Conservation (phyloP, 1,284 basidiomycete genomes). For the Ceratobasidium sp. region DNA sequence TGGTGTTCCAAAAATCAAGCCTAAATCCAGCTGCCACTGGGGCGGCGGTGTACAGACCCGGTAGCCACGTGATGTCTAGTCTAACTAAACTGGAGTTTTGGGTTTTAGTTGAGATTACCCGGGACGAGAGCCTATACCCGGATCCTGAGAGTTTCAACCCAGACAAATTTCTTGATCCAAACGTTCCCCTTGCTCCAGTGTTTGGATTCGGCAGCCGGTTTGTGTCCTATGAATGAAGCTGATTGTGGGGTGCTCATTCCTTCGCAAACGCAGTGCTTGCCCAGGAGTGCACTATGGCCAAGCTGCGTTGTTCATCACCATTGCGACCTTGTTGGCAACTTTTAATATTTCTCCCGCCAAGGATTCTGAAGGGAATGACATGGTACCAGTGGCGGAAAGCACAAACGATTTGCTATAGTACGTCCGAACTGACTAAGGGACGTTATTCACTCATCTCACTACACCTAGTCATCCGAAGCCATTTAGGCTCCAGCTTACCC, state of each 20-base stretch:
- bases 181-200: not conserved
- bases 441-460: no score
- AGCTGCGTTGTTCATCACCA: slow-evolving; percentile 18
- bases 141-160: slow-evolving; percentile 21
- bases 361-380: slow-evolving; percentile 40
- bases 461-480: not conserved
- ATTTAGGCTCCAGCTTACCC: not conserved
- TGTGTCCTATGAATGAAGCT: no score
- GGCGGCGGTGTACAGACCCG: no score
- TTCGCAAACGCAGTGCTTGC: slow-evolving; percentile 27
- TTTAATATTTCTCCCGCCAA: slow-evolving; percentile 43
- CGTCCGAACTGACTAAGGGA: not conserved
- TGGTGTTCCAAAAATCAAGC: no score
- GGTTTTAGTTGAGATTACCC: no score
- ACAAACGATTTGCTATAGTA: not conserved
- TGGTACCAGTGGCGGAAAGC: not conserved
- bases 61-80: no score
- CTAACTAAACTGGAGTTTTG: no score
- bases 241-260: no score
- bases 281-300: slow-evolving; percentile 26
- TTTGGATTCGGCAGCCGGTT: slow-evolving; percentile 19
- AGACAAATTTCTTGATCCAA: slow-evolving; percentile 15
- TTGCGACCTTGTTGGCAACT: slow-evolving; percentile 43
- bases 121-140: not conserved
- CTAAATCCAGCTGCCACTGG: no score